Evolutionary conservation across 768 basidiomycete species (phyloP), one percentile per base, ranked within the genome.

Genomic region (Rhizopogon vinicolor): DNA sequence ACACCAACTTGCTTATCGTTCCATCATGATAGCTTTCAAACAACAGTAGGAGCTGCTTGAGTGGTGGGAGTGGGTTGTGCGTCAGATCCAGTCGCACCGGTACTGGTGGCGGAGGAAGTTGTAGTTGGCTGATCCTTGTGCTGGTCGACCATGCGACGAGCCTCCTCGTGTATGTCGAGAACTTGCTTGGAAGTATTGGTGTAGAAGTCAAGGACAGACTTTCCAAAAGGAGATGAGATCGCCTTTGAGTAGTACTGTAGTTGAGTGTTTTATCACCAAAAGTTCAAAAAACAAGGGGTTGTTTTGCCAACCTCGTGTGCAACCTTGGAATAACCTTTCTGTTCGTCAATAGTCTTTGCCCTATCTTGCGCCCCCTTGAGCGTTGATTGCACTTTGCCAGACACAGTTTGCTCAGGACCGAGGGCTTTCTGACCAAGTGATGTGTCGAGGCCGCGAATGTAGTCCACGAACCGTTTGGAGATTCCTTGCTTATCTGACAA

Each of bases 91-190:
- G 37, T 43, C 2, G 49, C 19, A 9, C 58, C 19, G 25, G 25
- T 25, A 35, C 31, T 8, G 0, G 19, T 41, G 28, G 43, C 14
- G 25, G 45, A 14, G 10, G 56, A 29, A 6, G 63, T 44, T 9
- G 56, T 31, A 5, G 63, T 44, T 10, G 63, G 25, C 0, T 56
- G 50, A 3, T 68, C 54, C 64, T 88, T 86, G 60, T 89, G 80
- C 53, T 75, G 69, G 28, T 78, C 79, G 28, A 85, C 83, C 63
- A 98, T 91, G 31, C 95, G 84, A 57, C 78, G 75, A 2, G 95
- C 95, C 72, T 98, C 95, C 65, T 94, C 91, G 66, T 97, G 94
- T 46, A 98, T 94, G 66, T 98, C 94, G 18, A 80, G 64, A 28
- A 92, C 86, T 70, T 95, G 91, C 75, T 97, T 98, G 18, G 86